Evolutionary conservation across 1,284 basidiomycete species (phyloP).

Genomic region (Sporisorium graminicola): DNA sequence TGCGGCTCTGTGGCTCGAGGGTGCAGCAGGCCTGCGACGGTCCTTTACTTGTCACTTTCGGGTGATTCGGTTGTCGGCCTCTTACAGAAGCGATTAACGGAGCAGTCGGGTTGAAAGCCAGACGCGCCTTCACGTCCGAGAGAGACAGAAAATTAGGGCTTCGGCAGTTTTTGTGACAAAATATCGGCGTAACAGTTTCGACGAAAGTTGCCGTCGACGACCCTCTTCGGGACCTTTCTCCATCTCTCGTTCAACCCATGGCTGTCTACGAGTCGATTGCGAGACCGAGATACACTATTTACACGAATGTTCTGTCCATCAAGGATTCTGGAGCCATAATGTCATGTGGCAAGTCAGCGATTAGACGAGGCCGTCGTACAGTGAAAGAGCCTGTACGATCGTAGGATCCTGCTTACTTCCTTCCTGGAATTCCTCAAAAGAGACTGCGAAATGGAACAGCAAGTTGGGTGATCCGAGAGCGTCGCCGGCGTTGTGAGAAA

Average conservation of each 20-base stretch:
- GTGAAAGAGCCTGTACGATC: conserved; percentile 66
- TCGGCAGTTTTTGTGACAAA: neutral
- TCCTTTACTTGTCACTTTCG: conserved; percentile 36
- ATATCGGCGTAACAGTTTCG: no score
- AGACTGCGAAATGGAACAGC: conserved; percentile 38
- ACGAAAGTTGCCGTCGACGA: no score
- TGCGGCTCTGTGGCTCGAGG: conserved; percentile 3
- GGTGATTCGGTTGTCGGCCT: conserved; percentile 45
- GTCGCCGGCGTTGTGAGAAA: neutral
- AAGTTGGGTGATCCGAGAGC: neutral
- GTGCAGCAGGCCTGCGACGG: no score
- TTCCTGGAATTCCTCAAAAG: conserved; percentile 69
- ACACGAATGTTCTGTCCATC: conserved; percentile 9
- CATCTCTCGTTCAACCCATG: neutral
- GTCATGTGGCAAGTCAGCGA: no score
- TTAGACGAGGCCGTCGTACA: conserved; percentile 63
- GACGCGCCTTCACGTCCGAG: conserved; percentile 26
- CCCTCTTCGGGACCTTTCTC: neutral
- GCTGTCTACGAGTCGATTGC: conserved; percentile 10
- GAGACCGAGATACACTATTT: conserved; percentile 16
- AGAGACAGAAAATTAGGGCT: neutral
- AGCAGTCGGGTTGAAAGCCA: conserved; percentile 17
- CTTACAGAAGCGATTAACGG: conserved; percentile 41
- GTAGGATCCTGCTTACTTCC: conserved; percentile 69
- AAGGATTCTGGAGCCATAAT: neutral